These are phyloP conservation scores for Penicillium angulare DNA, from an alignment of 495 filamentous ascomycete species.

Conservation along the genomic window DNA sequence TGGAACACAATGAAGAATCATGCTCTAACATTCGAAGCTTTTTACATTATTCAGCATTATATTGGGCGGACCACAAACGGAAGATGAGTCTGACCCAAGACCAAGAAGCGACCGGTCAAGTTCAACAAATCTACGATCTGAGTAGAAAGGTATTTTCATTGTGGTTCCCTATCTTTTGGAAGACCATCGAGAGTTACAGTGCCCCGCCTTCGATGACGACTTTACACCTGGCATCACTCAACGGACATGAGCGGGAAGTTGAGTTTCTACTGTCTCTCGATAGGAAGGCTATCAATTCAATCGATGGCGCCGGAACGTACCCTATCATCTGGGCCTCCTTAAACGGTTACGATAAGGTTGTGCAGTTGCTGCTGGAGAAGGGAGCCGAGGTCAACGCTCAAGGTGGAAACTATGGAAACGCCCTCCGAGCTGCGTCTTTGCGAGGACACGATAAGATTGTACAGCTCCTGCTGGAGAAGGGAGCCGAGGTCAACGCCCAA, in stretches of 20 bases:
- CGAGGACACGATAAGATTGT: not conserved
- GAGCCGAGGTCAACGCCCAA: not conserved
- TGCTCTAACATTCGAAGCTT: constrained; percentile 11
- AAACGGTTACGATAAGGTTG: constrained; percentile 10
- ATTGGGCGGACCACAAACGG: constrained; percentile 26
- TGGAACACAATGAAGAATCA: constrained; percentile 6
- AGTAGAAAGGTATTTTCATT: constrained; percentile 6
- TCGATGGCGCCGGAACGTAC: not conserved
- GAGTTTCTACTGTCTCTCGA: not conserved
- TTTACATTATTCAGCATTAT: constrained; percentile 22
- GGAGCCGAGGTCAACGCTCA: not conserved
- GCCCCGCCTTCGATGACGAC: constrained; percentile 7
- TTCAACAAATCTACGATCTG: constrained; percentile 13
- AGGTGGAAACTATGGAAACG: not conserved
- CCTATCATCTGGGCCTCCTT: constrained; percentile 8
- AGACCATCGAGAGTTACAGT: constrained; percentile 1
- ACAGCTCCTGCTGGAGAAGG: not conserved
- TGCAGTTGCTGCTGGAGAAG: not conserved
- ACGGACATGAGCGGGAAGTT: constrained; percentile 14
- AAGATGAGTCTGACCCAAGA: constrained; percentile 8
- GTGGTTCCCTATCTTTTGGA: constrained; percentile 22
- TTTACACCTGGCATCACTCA: constrained; percentile 16
- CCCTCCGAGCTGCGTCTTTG: not conserved
- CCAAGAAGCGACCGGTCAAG: not conserved
- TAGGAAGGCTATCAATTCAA: not conserved